Evolutionary conservation across 495 filamentous ascomycete species (phyloP), one percentile per base, ranked within the genome.

Genomic region (Lepraria neglecta): DNA sequence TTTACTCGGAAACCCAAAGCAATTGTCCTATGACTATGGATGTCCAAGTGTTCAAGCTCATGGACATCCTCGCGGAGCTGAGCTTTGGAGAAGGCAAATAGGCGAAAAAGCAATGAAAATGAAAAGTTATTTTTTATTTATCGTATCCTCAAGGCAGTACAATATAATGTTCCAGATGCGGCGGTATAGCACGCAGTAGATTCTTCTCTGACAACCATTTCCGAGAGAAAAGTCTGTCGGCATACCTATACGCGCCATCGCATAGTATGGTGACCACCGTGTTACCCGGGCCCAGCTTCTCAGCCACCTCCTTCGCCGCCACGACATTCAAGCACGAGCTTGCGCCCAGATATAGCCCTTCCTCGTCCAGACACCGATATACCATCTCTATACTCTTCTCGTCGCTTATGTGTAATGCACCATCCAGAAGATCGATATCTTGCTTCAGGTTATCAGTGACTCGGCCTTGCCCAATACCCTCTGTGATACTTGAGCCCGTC

Each of bases 331-430:
- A 77, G 65, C 90, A 87, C 15, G 86, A 91, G 73, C 90, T 95
- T 27, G 92, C 94, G 40, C 94, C 94, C n/a, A 98, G 77, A 69
- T 98, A 98, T 56, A 98, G 74, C 0, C 94, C 94, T 68, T 98
- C 94, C 74, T 97, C 94, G 68, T 98, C 94, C 65, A 98, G 77
- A 68, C 95, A 96, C 63, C 94, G 81, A 74, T 97, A 98, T 62
- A 98, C 91, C 94, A 97, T 97, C 74, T 89, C 91, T 69, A 98
- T 91, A 64, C 83, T 91, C 82, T 94, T 94, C 77, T 91, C 92
- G 69, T 98, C 94, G 61, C 80, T 80, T 67, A 98, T 89, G 68
- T 87, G 78, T 66, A 98, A 67, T 47, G 91, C 87, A n/a, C 87
- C 91, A 72, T 96, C 92, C 35, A 98, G 66, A 30, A 95, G 77